Conservation (phyloP, 2,329 filamentous ascomycete genomes). For the Alternaria triticina region DNA sequence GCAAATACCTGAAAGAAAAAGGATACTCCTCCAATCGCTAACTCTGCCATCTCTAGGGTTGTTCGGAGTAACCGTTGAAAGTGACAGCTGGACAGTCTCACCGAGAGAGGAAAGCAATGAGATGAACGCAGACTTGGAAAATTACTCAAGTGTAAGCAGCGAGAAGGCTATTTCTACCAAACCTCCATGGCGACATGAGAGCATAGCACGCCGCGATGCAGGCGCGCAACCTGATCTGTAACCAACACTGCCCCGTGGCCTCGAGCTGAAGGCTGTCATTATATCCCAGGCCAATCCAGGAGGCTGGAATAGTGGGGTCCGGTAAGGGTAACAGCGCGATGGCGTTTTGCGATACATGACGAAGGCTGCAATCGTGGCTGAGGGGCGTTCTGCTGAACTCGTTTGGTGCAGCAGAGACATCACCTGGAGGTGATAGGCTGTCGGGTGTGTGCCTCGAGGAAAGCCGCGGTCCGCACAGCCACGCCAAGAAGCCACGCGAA, state of each 20-base stretch:
- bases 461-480: slow-evolving; percentile 14
- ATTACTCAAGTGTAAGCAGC: not conserved
- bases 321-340: slow-evolving; percentile 9
- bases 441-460: slow-evolving; percentile 6
- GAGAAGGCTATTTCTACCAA: slow-evolving; percentile 26
- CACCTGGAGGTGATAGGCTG: not conserved
- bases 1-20: slow-evolving; percentile 47
- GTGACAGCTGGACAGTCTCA: not conserved
- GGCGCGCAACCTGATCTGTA: slow-evolving; percentile 19
- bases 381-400: not conserved
- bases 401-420: not conserved
- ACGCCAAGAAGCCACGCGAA: slow-evolving; percentile 11
- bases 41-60: slow-evolving; percentile 26
- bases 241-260: slow-evolving; percentile 37
- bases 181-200: slow-evolving; percentile 18
- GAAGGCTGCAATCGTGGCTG: slow-evolving; percentile 3
- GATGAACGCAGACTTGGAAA: not conserved
- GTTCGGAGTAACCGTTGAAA: not conserved
- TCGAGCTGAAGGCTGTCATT: slow-evolving; percentile 22
- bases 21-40: slow-evolving; percentile 36
- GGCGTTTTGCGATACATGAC: not conserved
- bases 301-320: slow-evolving; percentile 9
- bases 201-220: slow-evolving; percentile 9
- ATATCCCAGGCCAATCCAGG: slow-evolving; percentile 24
- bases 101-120: not conserved